A percentile compares a stretch with the other conserved stretches of the same genome.
These are phyloP conservation scores for Salinomyces thailandicus DNA, from an alignment of 2,329 filamentous ascomycete species.

Conservation along the genomic window DNA sequence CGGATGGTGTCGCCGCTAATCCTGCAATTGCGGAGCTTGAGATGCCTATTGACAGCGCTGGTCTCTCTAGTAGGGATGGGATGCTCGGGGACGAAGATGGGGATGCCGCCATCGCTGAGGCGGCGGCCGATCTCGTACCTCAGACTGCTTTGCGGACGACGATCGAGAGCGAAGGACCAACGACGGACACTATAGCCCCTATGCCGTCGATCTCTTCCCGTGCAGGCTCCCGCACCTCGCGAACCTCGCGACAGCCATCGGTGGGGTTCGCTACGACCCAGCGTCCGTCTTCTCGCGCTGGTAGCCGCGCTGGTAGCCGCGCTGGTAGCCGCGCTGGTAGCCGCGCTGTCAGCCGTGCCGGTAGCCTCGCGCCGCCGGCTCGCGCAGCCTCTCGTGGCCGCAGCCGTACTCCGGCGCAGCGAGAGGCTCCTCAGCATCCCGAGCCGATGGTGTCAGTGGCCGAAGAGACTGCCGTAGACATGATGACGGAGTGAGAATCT, in stretches of 20 bases:
- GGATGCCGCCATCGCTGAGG: neutral
- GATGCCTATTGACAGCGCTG: neutral
- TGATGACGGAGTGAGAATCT: neutral
- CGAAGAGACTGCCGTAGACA: neutral
- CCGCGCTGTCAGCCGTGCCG: slow-evolving; percentile 5
- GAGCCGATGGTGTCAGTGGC: neutral
- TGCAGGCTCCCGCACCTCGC: no score
- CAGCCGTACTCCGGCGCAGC: slow-evolving; percentile 5
- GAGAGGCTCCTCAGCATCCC: no score
- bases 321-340: no score
- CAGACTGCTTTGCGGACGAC: neutral
- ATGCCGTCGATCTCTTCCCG: no score
- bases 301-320: no score
- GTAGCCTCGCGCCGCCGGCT: slow-evolving; percentile 6
- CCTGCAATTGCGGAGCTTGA: neutral
- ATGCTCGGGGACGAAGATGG: neutral
- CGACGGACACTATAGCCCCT: no score
- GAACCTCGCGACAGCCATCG: no score
- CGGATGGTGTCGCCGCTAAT: neutral
- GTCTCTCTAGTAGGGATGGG: no score
- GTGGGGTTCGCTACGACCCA: no score
- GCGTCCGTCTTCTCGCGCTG: no score
- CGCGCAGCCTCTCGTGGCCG: slow-evolving; percentile 7
- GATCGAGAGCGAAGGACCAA: neutral
- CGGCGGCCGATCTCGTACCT: neutral